Conservation (phyloP, 768 basidiomycete genomes). For the Boletellus ananiceps region DNA sequence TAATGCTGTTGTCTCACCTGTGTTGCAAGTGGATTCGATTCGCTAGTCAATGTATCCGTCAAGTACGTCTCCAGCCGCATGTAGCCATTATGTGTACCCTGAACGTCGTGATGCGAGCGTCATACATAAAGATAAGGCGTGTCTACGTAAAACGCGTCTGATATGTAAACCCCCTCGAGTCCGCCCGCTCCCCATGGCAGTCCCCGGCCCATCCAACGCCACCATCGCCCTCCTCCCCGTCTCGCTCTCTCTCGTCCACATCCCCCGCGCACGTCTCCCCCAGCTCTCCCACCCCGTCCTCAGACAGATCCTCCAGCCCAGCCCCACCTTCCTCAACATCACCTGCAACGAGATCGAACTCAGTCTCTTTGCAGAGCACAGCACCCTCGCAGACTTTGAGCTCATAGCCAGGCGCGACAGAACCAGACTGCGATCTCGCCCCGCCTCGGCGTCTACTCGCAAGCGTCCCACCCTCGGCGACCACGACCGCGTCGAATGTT, state of each 20-base stretch:
- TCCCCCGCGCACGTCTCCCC: slow-evolving; percentile 64
- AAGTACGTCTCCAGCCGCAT: background rate
- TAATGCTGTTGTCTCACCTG: slow-evolving; percentile 34
- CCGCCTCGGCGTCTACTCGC: slow-evolving; percentile 33
- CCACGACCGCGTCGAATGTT: slow-evolving; percentile 58
- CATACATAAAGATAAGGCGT: slow-evolving; percentile 10
- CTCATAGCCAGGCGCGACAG: slow-evolving; percentile 55
- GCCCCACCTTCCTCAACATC: slow-evolving; percentile 65
- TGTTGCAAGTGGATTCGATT: slow-evolving; percentile 8
- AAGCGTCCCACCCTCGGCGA: slow-evolving; percentile 24
- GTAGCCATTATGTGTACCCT: slow-evolving; percentile 13
- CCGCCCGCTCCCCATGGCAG: slow-evolving; percentile 21
- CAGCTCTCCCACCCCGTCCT: slow-evolving; percentile 58
- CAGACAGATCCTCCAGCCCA: slow-evolving; percentile 63
- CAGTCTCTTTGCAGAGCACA: slow-evolving; percentile 63
- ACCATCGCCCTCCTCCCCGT: slow-evolving; percentile 72
- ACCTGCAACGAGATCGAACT: slow-evolving; percentile 80
- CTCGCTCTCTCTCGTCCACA: slow-evolving; percentile 67
- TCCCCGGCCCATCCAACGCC: slow-evolving; percentile 29
- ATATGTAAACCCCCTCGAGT: slow-evolving; percentile 9
- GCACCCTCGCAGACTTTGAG: slow-evolving; percentile 55
- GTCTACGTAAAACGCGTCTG: slow-evolving; percentile 1
- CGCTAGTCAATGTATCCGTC: background rate
- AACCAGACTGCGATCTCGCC: slow-evolving; percentile 39
- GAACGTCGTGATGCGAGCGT: slow-evolving; percentile 3